Conservation (phyloP, 1,284 basidiomycete species). For the Ustilago loliicola region DNA sequence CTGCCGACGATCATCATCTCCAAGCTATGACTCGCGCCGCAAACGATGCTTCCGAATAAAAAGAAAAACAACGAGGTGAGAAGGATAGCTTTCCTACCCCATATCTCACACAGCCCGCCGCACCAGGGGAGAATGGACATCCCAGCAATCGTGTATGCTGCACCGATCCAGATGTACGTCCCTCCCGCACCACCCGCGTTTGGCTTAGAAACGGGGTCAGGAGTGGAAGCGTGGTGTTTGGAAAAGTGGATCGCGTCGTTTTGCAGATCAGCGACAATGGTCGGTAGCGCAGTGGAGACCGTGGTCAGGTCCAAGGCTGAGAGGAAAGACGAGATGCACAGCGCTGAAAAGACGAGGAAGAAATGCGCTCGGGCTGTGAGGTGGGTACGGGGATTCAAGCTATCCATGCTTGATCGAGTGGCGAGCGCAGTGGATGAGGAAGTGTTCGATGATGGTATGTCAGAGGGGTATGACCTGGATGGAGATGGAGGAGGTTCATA, state of each 20-base stretch:
- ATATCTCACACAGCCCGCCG: conserved; percentile 42
- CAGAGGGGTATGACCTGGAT: neutral
- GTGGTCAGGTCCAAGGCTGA: conserved; percentile 47
- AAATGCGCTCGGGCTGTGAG: conserved; percentile 30
- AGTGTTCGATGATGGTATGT: neutral
- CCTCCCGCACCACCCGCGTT: conserved; percentile 15
- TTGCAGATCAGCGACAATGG: conserved; percentile 46
- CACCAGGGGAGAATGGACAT: conserved; percentile 45
- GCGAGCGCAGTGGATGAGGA: neutral
- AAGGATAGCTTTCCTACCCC: conserved; percentile 46
- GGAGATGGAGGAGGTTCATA: conserved; percentile 2
- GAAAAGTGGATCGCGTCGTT: conserved; percentile 30
- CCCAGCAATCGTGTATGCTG: conserved; percentile 46
- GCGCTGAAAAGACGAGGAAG: conserved; percentile 33
- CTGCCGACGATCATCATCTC: conserved; percentile 47
- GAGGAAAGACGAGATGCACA: conserved; percentile 44
- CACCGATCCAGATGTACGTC: conserved; percentile 52
- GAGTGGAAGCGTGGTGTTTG: conserved; percentile 9
- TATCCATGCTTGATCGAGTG: neutral
- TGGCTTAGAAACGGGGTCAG: neutral
- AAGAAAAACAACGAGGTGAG: conserved; percentile 39
- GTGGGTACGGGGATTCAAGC: neutral
- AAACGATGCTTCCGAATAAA: conserved; percentile 32
- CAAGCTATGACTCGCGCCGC: conserved; percentile 27
- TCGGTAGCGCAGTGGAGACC: conserved; percentile 47